A percentile compares a stretch with the other conserved stretches of the same genome.
Evolutionary conservation across 1,284 basidiomycete species (phyloP).

Genomic region (Bjerkandera adusta): DNA sequence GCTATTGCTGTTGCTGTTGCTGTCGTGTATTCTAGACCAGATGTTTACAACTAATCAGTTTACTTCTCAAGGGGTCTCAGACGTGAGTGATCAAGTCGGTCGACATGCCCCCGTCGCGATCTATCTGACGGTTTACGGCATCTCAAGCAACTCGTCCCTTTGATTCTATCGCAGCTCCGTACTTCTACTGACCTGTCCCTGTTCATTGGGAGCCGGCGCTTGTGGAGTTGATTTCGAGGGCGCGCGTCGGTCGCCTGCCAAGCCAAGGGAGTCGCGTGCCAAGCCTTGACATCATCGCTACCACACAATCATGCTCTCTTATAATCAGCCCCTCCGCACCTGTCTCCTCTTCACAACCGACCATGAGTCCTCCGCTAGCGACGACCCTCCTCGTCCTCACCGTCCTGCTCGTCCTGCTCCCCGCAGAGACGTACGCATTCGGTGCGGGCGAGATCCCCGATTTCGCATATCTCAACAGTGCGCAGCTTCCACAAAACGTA

Average conservation of each 20-base stretch:
- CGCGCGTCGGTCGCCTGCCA: too few relatives aligned
- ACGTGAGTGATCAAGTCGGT: too few relatives aligned
- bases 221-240: too few relatives aligned
- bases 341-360: constrained; percentile 16
- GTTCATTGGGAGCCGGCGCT: too few relatives aligned
- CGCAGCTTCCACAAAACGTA: constrained; percentile 5
- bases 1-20: constrained; percentile 16
- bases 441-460: constrained; percentile 64
- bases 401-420: constrained; percentile 45
- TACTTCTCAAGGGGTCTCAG: too few relatives aligned
- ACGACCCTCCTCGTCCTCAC: constrained; percentile 42
- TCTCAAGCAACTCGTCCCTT: too few relatives aligned
- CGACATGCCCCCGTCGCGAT: too few relatives aligned
- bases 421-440: constrained; percentile 48
- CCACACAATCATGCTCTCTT: background rate
- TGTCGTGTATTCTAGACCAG: constrained; percentile 19
- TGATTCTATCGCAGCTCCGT: too few relatives aligned
- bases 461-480: constrained; percentile 58
- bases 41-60: too few relatives aligned
- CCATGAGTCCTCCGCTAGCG: constrained; percentile 25
- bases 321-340: constrained; percentile 1
- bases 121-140: too few relatives aligned
- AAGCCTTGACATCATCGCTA: constrained; percentile 23
- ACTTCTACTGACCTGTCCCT: too few relatives aligned
- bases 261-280: background rate